Evolutionary conservation across 2,329 filamentous ascomycete species (phyloP), one percentile per base, ranked within the genome.

Genomic region (Zelopaecilomyces penicillatus): DNA sequence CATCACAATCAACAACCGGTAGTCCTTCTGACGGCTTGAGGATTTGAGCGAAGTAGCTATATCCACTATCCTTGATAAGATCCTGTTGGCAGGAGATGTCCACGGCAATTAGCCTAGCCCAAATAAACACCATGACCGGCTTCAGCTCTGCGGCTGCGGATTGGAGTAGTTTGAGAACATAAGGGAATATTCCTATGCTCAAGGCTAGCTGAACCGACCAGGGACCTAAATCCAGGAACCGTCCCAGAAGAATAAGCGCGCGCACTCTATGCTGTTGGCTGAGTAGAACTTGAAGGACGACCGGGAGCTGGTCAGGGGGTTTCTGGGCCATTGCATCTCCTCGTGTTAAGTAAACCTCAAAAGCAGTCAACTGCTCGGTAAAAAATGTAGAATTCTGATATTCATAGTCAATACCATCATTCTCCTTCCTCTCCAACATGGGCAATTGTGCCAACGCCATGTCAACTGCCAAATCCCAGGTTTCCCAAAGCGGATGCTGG

Each of bases 51-150:
- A 98, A 98, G 67, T 98, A 98, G 57, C 88, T 87, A 59, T 95
- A 97, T 5, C 93, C 93, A 57, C 90, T 95, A 60, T 98, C 93
- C 65, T 97, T 97, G 55, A 97, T 80, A 9, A 98, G 72, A 62
- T 98, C 93, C 50, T 83, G 82, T 63, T 98, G 93, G 58, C 93
- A 96, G 1, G 87, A 87, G 48, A 93, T 83, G 59, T 98, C 93
- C 5, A 98, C 93, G 6, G 93, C 93, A 52, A 98, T 79, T 37
- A 98, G 88, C 40, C 93, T 80, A 5, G 93, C 90, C 93, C 93
- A 98, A 51, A 98, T 98, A 64, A 97, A 98, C 5, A 98, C 90
- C 93, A 98, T 97, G 48, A 97, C 90, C 0, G 93, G 91, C 60
- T 97, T 97, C 50, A 98, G 69, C 64, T 98, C 93, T 39, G 88